Percentiles rank a stretch among this genome's conserved stretches.
phyloP scores from a whole-genome alignment of 192 early-diverging fungal species.

The Entomortierella chlamydospora region DNA sequence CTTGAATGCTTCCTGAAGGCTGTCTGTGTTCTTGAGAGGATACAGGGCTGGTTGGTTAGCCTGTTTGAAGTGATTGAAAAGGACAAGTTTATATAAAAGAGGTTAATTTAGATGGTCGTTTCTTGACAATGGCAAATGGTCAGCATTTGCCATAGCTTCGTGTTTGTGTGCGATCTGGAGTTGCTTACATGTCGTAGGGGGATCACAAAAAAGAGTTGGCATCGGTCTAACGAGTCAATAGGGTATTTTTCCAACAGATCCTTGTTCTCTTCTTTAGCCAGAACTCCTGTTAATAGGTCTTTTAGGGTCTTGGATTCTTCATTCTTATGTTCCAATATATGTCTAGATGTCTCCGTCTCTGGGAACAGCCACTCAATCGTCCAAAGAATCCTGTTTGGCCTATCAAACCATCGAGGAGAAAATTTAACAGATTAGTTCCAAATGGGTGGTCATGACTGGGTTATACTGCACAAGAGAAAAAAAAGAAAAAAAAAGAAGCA shows the following conservation, averaged over 20 bases:
- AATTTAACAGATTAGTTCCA: background rate
- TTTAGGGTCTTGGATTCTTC: slow-evolving; percentile 24
- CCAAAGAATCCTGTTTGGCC: slow-evolving; percentile 59
- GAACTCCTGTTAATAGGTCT: slow-evolving; percentile 6
- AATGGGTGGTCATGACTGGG: background rate
- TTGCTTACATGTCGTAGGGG: slow-evolving; percentile 54
- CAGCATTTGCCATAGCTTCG: too few species aligned
- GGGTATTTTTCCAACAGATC: slow-evolving; percentile 17
- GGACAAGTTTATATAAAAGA: background rate
- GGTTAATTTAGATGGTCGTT: background rate
- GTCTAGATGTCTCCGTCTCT: slow-evolving; percentile 5
- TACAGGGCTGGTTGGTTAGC: slow-evolving; percentile 62
- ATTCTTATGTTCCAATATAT: slow-evolving; percentile 37
- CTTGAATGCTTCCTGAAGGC: slow-evolving; percentile 57
- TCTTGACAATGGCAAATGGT: too few species aligned
- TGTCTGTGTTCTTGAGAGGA: slow-evolving; percentile 44
- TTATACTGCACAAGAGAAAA: too few species aligned
- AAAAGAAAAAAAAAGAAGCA: background rate
- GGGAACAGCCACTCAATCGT: slow-evolving; percentile 60
- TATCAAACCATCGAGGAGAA: slow-evolving; percentile 8
- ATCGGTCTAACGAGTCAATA: slow-evolving; percentile 24
- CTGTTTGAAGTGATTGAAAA: slow-evolving; percentile 28
- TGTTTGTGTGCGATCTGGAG: background rate
- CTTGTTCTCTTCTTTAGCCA: slow-evolving; percentile 19
- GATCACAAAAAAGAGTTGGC: slow-evolving; percentile 54